Percentiles rank a stretch among this genome's conserved stretches.
These are phyloP conservation scores for Neurospora terricola DNA, from an alignment of 495 filamentous ascomycete species.

Conservation along the genomic window DNA sequence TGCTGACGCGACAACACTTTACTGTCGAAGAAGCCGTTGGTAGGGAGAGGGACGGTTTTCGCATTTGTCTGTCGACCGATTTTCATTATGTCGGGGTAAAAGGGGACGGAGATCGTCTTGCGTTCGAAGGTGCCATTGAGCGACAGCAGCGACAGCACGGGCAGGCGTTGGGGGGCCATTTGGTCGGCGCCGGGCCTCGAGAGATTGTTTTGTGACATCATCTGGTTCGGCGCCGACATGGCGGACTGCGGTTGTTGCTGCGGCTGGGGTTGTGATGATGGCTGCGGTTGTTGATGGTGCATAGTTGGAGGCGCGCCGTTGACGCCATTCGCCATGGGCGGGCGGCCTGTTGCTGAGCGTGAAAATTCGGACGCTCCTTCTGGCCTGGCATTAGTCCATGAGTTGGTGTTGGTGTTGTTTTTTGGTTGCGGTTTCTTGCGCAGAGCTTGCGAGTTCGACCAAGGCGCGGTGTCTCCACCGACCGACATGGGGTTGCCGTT, in stretches of 20 bases:
- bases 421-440: slow-evolving; percentile 57
- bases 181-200: slow-evolving; percentile 44
- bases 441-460: slow-evolving; percentile 37
- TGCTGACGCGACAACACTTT: slow-evolving; percentile 95
- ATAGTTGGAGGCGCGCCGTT: slow-evolving; percentile 51
- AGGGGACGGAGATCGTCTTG: slow-evolving; percentile 89
- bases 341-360: slow-evolving; percentile 30
- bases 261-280: neutral
- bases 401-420: slow-evolving; percentile 22
- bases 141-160: slow-evolving; percentile 71
- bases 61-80: slow-evolving; percentile 96
- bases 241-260: slow-evolving; percentile 66
- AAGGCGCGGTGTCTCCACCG: slow-evolving; percentile 34
- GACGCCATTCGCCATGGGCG: slow-evolving; percentile 39
- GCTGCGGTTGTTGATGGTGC: neutral
- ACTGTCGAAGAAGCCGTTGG: slow-evolving; percentile 94
- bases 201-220: slow-evolving; percentile 27
- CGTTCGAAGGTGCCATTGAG: slow-evolving; percentile 93
- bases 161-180: slow-evolving; percentile 49
- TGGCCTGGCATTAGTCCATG: slow-evolving; percentile 54
- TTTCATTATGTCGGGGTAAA: slow-evolving; percentile 73
- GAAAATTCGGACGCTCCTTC: slow-evolving; percentile 35
- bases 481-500: slow-evolving; percentile 26
- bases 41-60: slow-evolving; percentile 80
- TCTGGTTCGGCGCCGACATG: slow-evolving; percentile 41